Base-by-base conservation (phyloP, 2,329 filamentous ascomycete species). In the Huntiella moniliformis region DNA sequence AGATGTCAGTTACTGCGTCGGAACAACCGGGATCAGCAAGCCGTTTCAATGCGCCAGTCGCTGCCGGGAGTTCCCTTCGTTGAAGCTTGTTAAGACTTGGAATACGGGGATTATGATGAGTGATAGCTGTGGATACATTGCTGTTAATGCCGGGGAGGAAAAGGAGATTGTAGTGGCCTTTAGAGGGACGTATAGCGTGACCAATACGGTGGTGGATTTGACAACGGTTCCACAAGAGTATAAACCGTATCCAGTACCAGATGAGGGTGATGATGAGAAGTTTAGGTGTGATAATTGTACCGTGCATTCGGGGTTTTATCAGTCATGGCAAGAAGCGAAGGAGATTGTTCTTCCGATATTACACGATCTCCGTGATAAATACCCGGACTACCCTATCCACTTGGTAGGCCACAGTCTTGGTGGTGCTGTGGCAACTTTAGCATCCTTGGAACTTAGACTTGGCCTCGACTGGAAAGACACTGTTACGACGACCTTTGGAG, bases 1-100 rank as follows among this genome's bases (percentile, higher is more conserved):
- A 51, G 91, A 98, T 59, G 91, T 96, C 50, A 69, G 85, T 41
- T 96, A 96, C 63, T 98, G 91, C 60, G 82, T 96, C 49, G 86
- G 87, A 51, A 78, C 73, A 4, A 79, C 82, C 0, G 91, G 88
- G 35, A 78, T 98, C 51, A 68, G 71, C 42, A 77, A 78, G 53
- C 91, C 91, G 0, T 98, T 98, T 60, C 64, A 70, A 31, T 98
- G 91, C 61, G 72, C 79, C 11, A 91, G 82, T 49, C 81, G 83
- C 53, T 98, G 91, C 63, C 66, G 67, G 34, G 85, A 95, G 48
- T 95, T 96, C 52, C 75, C 82, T 1, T 67, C 70, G 3, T 77
- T 96, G 53, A 78, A 84, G 51, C 70, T 98, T 31, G 67, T 91
- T 49, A 77, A 71, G 60, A 83, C 86, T 8, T 98, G 86, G 82